A percentile compares a stretch with the other conserved stretches of the same genome.
Conservation (phyloP, 2,329 filamentous ascomycete species). For the Alternaria longipes region DNA sequence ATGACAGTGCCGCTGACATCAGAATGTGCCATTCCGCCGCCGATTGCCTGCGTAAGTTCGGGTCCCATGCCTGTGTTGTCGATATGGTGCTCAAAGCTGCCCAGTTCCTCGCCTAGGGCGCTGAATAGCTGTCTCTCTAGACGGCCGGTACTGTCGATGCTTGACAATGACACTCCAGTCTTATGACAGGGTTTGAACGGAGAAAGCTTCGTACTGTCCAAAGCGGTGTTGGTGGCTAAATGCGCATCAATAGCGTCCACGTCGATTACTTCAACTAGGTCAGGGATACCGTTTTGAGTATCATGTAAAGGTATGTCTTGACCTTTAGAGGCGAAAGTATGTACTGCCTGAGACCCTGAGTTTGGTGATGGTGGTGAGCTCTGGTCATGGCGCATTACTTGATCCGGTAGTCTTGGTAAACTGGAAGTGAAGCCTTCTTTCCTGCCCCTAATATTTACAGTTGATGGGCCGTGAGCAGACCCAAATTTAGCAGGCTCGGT, state of each 20-base stretch:
- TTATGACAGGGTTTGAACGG: conserved; percentile 35
- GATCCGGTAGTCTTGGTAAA: conserved; percentile 12
- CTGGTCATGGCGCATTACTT: conserved; percentile 28
- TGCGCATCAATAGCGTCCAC: conserved; percentile 31
- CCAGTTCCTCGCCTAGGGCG: conserved; percentile 44
- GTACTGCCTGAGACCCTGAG: background rate
- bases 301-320: conserved; percentile 9
- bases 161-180: conserved; percentile 30
- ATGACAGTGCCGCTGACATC: conserved; percentile 9
- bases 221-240: conserved; percentile 3
- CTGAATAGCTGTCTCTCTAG: conserved; percentile 42
- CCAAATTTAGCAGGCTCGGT: conserved; percentile 21
- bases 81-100: conserved; percentile 31
- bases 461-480: conserved; percentile 28
- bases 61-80: conserved; percentile 21
- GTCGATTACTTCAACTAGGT: conserved; percentile 33
- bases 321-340: background rate
- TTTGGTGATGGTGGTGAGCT: conserved; percentile 10
- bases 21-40: conserved; percentile 4
- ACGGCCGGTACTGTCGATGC: conserved; percentile 40
- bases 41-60: conserved; percentile 23
- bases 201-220: conserved; percentile 19
- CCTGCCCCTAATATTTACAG: conserved; percentile 30
- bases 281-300: background rate
- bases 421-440: conserved; percentile 36